A percentile compares a stretch with the other conserved stretches of the same genome.
Evolutionary conservation across 2,329 filamentous ascomycete species (phyloP).

Genomic region (Lecanicillium sp.): DNA sequence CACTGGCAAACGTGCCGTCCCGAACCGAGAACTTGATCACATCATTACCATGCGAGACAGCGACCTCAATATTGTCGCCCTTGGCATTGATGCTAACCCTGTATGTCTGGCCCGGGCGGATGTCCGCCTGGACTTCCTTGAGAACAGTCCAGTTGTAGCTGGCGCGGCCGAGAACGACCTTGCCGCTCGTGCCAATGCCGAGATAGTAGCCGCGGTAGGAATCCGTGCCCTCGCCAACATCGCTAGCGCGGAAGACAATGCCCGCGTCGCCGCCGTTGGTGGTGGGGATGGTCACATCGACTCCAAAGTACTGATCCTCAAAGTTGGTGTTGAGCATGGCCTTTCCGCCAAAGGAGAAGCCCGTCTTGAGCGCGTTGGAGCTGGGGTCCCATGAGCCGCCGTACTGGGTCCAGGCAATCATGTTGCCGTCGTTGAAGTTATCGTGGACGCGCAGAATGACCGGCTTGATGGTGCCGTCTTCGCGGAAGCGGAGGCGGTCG

Average conservation of each 20-base stretch:
- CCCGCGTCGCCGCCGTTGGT: slow-evolving; percentile 19
- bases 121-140: slow-evolving; percentile 1
- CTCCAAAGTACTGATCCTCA: slow-evolving; percentile 22
- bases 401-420: slow-evolving; percentile 27
- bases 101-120: slow-evolving; percentile 4
- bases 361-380: slow-evolving; percentile 15
- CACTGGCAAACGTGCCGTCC: slow-evolving; percentile 6
- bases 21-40: slow-evolving; percentile 3
- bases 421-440: slow-evolving; percentile 30
- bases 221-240: slow-evolving; percentile 9
- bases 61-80: slow-evolving; percentile 2
- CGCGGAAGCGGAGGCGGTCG: slow-evolving; percentile 39
- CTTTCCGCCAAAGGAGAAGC: slow-evolving; percentile 12
- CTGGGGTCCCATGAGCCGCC: slow-evolving; percentile 11
- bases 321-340: slow-evolving; percentile 30
- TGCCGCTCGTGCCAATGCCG: slow-evolving; percentile 18
- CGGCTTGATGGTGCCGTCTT: slow-evolving; percentile 31
- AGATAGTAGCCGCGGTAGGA: slow-evolving; percentile 20
- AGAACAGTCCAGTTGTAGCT: slow-evolving; percentile 3
- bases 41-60: slow-evolving; percentile 2
- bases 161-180: slow-evolving; percentile 16
- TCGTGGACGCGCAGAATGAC: slow-evolving; percentile 37
- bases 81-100: slow-evolving; percentile 4
- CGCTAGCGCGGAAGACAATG: slow-evolving; percentile 26
- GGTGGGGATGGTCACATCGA: slow-evolving; percentile 15